Evolutionary conservation across 768 basidiomycete species (phyloP).

Genomic region (Leccinum disarticulatum): DNA sequence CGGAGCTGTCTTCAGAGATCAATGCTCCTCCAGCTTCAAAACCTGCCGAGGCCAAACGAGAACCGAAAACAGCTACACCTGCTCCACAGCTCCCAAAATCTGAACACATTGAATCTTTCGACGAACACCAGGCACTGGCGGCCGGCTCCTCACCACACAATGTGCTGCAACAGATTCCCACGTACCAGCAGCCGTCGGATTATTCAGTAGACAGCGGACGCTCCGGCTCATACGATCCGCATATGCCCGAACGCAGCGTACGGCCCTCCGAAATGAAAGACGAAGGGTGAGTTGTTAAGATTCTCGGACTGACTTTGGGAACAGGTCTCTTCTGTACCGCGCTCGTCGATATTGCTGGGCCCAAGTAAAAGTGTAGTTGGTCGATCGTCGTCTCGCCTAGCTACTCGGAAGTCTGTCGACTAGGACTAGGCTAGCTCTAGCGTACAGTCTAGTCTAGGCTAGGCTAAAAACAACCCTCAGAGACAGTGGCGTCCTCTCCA

Average conservation of each 20-base stretch:
- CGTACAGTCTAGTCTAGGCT: conserved; percentile 79
- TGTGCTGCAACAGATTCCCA: conserved; percentile 70
- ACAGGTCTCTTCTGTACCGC: conserved; percentile 13
- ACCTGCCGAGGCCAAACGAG: conserved; percentile 20
- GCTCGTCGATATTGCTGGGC: conserved; percentile 27
- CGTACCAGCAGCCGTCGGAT: conserved; percentile 69
- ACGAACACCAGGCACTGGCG: conserved; percentile 12
- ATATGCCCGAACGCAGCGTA: conserved; percentile 60
- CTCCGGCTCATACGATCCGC: conserved; percentile 42
- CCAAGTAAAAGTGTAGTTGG: conserved; percentile 41
- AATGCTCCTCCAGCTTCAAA: conserved; percentile 23
- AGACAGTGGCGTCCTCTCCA: conserved; percentile 74
- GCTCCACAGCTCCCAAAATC: conserved; percentile 8
- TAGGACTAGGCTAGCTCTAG: conserved; percentile 75
- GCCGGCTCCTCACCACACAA: conserved; percentile 37
- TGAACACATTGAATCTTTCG: conserved; percentile 16
- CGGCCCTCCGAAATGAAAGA: conserved; percentile 94
- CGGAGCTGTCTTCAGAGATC: conserved; percentile 27
- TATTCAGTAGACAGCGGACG: conserved; percentile 40
- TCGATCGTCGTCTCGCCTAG: conserved; percentile 41
- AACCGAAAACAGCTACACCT: conserved; percentile 10
- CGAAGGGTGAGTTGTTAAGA: conserved; percentile 81
- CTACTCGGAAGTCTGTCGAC: conserved; percentile 56
- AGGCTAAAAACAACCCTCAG: conserved; percentile 61
- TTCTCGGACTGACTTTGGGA: conserved; percentile 11